These are phyloP conservation scores for Apiosordaria backusii DNA, from an alignment of 495 filamentous ascomycete species.

Conservation along the genomic window DNA sequence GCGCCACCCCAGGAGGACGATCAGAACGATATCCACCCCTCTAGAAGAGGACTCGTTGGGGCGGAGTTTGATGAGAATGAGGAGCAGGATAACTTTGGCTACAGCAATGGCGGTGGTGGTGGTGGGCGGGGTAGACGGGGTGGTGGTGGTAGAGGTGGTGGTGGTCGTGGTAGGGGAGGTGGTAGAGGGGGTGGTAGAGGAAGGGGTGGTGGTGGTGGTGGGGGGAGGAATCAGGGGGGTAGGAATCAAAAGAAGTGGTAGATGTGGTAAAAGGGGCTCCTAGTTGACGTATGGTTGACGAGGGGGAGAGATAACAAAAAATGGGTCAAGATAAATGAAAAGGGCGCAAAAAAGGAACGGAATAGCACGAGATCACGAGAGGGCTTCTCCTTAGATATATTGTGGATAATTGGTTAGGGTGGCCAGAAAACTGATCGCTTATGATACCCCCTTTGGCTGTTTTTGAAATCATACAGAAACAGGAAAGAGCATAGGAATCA, in stretches of 20 bases:
- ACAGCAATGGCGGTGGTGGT: slow-evolving; percentile 9
- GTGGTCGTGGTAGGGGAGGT: slow-evolving; percentile 3
- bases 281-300: no score
- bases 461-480: not conserved
- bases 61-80: slow-evolving; percentile 8
- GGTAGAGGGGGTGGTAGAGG: slow-evolving; percentile 18
- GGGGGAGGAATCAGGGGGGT: not conserved
- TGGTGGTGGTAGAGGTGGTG: not conserved
- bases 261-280: slow-evolving; percentile 3
- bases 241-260: slow-evolving; percentile 8
- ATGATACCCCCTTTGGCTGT: no score
- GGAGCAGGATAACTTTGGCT: slow-evolving; percentile 11
- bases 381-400: no score
- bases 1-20: slow-evolving; percentile 8
- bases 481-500: not conserved
- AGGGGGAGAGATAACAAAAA: no score
- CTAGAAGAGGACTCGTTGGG: slow-evolving; percentile 20
- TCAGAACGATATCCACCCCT: slow-evolving; percentile 29
- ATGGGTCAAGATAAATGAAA: no score
- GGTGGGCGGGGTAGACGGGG: not conserved
- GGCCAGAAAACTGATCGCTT: no score
- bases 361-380: no score
- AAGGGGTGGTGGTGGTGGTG: slow-evolving; percentile 5
- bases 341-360: no score
- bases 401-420: no score